phyloP scores from a whole-genome alignment of 108 stramenopile species.

The Cyclotella baltica region DNA sequence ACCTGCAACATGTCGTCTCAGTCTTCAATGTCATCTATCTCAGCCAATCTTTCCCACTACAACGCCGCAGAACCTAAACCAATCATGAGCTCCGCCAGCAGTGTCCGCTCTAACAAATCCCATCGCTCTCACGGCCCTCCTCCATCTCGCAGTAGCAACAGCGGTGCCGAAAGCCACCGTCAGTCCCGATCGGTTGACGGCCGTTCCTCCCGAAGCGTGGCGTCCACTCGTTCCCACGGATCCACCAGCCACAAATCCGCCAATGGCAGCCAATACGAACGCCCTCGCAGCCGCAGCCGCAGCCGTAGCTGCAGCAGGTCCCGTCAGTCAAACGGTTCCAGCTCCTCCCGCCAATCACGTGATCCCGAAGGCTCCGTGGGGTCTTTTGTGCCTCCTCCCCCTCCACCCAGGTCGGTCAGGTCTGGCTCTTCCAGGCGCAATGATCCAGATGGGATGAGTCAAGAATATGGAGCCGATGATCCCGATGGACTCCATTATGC shows the following conservation, averaged over 20 bases:
- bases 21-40: conserved; percentile 44
- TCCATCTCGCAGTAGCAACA: no score
- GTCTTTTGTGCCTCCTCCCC: background rate
- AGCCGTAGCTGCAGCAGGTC: conserved; percentile 14
- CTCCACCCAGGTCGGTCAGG: conserved; percentile 14
- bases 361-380: conserved; percentile 11
- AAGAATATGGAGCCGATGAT: conserved; percentile 44
- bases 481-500: conserved; percentile 53
- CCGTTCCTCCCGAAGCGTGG: conserved; percentile 17
- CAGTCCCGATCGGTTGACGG: no score
- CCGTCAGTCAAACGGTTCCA: conserved; percentile 17
- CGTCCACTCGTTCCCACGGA: conserved; percentile 16
- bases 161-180: no score
- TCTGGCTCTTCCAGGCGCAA: background rate
- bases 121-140: no score
- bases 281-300: background rate
- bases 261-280: no score
- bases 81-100: conserved; percentile 9
- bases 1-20: conserved; percentile 31
- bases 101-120: conserved; percentile 17
- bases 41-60: conserved; percentile 43
- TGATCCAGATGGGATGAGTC: conserved; percentile 41
- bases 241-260: conserved; percentile 17
- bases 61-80: conserved; percentile 57
- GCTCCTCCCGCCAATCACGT: conserved; percentile 24